A percentile compares a stretch with the other conserved stretches of the same genome.
Conservation (phyloP, 1,284 basidiomycete genomes). For the Pseudozyma sp. region DNA sequence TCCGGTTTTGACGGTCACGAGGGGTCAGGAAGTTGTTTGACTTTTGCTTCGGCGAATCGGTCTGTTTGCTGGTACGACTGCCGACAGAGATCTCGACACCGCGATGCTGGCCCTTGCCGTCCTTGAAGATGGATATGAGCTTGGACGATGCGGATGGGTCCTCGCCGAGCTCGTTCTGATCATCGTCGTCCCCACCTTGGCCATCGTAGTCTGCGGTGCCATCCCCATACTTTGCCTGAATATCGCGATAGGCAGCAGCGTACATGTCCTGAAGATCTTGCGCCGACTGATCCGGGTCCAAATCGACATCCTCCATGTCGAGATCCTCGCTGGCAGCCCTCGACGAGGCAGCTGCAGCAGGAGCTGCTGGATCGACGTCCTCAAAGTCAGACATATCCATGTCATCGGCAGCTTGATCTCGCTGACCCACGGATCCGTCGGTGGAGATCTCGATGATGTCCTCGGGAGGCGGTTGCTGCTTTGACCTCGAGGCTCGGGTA, state of each 20-base stretch:
- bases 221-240: conserved; percentile 28
- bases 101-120: conserved; percentile 56
- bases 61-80: conserved; percentile 19
- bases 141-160: conserved; percentile 6
- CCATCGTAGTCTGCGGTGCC: conserved; percentile 24
- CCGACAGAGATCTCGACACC: conserved; percentile 51
- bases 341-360: conserved; percentile 11
- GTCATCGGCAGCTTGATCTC: conserved; percentile 22
- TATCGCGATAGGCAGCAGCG: conserved; percentile 49
- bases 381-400: conserved; percentile 53
- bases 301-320: conserved; percentile 59
- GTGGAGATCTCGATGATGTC: conserved; percentile 34
- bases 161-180: conserved; percentile 18
- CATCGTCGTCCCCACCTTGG: conserved; percentile 16
- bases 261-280: conserved; percentile 49
- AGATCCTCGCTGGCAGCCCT: conserved; percentile 27
- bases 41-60: conserved; percentile 35
- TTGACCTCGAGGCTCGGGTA: conserved; percentile 12
- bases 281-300: conserved; percentile 32
- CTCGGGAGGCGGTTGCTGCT: conserved; percentile 9
- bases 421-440: conserved; percentile 24
- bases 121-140: conserved; percentile 49
- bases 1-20: conserved; percentile 61
- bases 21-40: conserved; percentile 57
- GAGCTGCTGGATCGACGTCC: conserved; percentile 41